Conservation (phyloP, 2,329 filamentous ascomycete genomes). For the Coleophoma eucalyptorum region DNA sequence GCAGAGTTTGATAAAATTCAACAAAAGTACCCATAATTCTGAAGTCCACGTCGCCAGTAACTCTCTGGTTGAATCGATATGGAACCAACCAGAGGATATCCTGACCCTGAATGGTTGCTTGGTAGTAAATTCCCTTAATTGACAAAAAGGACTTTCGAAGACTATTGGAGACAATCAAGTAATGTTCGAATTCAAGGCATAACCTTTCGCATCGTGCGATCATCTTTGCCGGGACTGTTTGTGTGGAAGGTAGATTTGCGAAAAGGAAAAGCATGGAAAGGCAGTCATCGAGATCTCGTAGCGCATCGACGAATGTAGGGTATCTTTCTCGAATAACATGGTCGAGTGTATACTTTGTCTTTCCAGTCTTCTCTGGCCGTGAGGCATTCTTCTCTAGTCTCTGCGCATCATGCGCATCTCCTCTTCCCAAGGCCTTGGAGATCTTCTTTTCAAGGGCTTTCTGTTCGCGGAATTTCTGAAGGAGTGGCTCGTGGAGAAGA, state of each 20-base stretch:
- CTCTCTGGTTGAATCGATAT: constrained; percentile 95
- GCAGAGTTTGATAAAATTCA: constrained; percentile 95
- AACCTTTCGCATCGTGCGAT: constrained; percentile 92
- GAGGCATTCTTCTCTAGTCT: constrained; percentile 83
- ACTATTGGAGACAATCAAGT: constrained; percentile 87
- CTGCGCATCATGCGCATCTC: constrained; percentile 84
- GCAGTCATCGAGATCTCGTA: constrained; percentile 94
- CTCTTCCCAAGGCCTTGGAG: constrained; percentile 82
- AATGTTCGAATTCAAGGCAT: constrained; percentile 96
- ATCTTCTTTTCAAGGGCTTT: constrained; percentile 98
- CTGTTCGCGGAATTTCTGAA: constrained; percentile 94
- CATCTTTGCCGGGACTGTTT: constrained; percentile 88
- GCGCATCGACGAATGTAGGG: constrained; percentile 90
- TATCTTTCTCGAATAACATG: constrained; percentile 98
- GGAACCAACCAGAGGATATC: constrained; percentile 96
- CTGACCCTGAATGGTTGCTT: constrained; percentile 94
- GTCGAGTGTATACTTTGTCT: constrained; percentile 85
- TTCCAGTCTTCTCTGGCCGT: constrained; percentile 85
- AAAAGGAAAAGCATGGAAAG: constrained; percentile 97
- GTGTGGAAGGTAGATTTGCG: constrained; percentile 88
- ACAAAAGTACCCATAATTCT: constrained; percentile 99
- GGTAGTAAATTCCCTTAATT: constrained; percentile 99
- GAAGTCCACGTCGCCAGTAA: constrained; percentile 94
- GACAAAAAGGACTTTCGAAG: constrained; percentile 95
- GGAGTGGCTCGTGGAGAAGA: constrained; percentile 90